phyloP scores from a whole-genome alignment of 169 alveolate genomes.

The Eimeria praecox region DNA sequence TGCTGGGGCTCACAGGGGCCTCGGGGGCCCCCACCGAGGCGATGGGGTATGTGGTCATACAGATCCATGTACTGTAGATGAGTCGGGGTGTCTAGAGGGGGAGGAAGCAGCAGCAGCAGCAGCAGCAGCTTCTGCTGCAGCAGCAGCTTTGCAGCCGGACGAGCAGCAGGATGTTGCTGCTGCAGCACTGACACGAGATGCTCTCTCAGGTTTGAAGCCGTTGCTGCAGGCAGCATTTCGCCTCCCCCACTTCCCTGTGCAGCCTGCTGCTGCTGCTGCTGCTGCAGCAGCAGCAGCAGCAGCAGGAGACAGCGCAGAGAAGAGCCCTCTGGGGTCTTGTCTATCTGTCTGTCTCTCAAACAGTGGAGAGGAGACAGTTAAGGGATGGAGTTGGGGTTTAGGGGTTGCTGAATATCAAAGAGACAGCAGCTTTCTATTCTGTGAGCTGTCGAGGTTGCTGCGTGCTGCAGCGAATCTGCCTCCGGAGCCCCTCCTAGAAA shows the following conservation, averaged over 20 bases:
- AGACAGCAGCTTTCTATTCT: conserved; percentile 5
- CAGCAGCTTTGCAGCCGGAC: conserved; percentile 33
- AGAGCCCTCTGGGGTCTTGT: conserved; percentile 1
- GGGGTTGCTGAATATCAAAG: conserved; percentile 24
- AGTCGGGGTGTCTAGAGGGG: not conserved
- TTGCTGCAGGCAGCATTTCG: conserved; percentile 40
- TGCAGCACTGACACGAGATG: conserved; percentile 27
- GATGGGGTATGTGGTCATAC: not conserved
- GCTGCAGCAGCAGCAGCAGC: conserved; percentile 40
- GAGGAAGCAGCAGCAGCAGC: conserved; percentile 50
- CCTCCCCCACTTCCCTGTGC: conserved; percentile 37
- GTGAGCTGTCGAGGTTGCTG: not conserved
- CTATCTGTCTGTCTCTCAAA: conserved; percentile 38
- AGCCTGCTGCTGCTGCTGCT: conserved; percentile 10
- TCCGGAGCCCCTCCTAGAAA: conserved; percentile 14
- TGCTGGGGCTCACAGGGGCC: not conserved
- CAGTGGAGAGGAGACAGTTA: not conserved
- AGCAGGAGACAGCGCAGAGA: not conserved
- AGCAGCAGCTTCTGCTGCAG: not conserved
- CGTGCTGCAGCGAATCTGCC: conserved; percentile 1
- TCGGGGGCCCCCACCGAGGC: not conserved
- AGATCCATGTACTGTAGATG: not conserved
- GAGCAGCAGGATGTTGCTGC: conserved; percentile 57
- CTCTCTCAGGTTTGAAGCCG: conserved; percentile 1
- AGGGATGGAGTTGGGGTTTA: not conserved